phyloP scores from a whole-genome alignment of 2,329 filamentous ascomycete species.

The Didymella exigua region DNA sequence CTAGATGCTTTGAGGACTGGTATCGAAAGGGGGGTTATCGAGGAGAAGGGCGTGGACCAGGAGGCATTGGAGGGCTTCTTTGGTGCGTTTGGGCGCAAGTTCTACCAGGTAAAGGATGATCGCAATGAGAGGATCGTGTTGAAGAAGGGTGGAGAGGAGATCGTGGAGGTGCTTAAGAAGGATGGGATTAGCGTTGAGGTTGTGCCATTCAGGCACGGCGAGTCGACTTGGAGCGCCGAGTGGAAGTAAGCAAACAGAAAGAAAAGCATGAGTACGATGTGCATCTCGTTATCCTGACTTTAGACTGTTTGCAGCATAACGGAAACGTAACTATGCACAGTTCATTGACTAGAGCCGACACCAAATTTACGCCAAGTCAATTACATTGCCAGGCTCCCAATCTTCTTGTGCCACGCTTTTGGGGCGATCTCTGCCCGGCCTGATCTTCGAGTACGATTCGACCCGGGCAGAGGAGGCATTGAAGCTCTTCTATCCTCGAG shows the following conservation, averaged over 20 bases:
- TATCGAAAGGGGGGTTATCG: slow-evolving; percentile 60
- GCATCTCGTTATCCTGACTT: too few relatives aligned
- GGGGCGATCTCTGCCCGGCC: neutral
- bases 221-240: slow-evolving; percentile 62
- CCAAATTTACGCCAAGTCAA: neutral
- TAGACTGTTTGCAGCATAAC: too few relatives aligned
- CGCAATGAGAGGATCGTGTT: slow-evolving; percentile 60
- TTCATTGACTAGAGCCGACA: neutral
- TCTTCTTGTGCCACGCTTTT: neutral
- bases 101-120: slow-evolving; percentile 60
- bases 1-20: slow-evolving; percentile 69
- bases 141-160: slow-evolving; percentile 60
- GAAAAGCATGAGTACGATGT: too few relatives aligned
- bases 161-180: slow-evolving; percentile 61
- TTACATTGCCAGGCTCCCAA: neutral
- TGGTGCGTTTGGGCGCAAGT: slow-evolving; percentile 60
- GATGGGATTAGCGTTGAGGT: slow-evolving; percentile 62
- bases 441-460: neutral
- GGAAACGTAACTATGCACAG: too few relatives aligned
- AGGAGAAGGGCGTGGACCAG: slow-evolving; percentile 59
- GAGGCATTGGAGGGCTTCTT: slow-evolving; percentile 65
- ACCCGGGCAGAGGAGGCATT: neutral
- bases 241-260: slow-evolving; percentile 36
- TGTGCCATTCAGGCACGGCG: slow-evolving; percentile 68
- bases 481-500: neutral